Evolutionary conservation across 2,329 filamentous ascomycete species (phyloP).

Genomic region (Falciphora oryzae): DNA sequence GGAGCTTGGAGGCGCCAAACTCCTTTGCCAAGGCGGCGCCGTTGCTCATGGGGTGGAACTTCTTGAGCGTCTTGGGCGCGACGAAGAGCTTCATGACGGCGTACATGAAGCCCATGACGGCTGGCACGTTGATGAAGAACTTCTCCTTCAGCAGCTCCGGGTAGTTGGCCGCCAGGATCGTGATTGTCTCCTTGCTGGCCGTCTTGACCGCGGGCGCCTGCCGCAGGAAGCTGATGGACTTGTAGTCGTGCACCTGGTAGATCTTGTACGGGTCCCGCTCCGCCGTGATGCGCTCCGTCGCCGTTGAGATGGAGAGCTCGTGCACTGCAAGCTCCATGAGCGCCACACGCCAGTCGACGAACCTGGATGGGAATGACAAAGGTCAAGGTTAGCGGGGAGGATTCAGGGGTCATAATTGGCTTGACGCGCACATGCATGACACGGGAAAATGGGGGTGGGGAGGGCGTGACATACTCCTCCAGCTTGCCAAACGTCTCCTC

Average conservation of each 20-base stretch:
- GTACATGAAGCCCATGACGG: conserved; percentile 86
- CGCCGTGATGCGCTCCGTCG: conserved; percentile 66
- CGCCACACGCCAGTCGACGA: conserved; percentile 83
- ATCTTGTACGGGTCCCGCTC: conserved; percentile 83
- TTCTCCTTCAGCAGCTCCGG: conserved; percentile 85
- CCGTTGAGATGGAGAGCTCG: conserved; percentile 63
- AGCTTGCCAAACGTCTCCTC: conserved; percentile 76
- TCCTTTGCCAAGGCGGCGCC: conserved; percentile 62
- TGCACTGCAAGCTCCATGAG: conserved; percentile 83
- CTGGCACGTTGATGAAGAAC: conserved; percentile 92
- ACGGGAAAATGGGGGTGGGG: conserved; percentile 2
- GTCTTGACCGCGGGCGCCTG: conserved; percentile 71
- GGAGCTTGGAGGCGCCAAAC: conserved; percentile 43
- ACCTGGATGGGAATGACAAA: conserved; percentile 44
- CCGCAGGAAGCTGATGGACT: conserved; percentile 78
- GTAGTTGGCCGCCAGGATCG: conserved; percentile 75
- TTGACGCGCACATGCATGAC: background rate
- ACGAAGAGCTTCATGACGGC: conserved; percentile 70
- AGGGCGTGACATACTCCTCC: conserved; percentile 58
- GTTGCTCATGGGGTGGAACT: conserved; percentile 72
- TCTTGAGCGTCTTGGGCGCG: conserved; percentile 66
- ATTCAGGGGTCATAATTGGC: background rate
- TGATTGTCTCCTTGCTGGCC: conserved; percentile 74
- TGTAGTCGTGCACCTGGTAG: conserved; percentile 91
- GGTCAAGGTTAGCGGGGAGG: background rate